phyloP scores from a whole-genome alignment of 129 eudicot species.

The Chrysanthemum makinoi region DNA sequence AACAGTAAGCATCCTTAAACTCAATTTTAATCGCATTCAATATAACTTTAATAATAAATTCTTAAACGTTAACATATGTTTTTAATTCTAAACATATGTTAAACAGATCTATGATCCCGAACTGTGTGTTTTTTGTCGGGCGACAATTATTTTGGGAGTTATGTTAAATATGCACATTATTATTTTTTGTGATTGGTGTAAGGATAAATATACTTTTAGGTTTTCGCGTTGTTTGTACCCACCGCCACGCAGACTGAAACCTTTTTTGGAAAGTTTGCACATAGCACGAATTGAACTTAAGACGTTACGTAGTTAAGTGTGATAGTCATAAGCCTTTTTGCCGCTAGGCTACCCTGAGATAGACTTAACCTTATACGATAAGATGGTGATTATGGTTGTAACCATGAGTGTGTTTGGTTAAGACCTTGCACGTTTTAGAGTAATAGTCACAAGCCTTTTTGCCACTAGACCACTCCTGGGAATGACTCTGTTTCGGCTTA shows the following conservation, averaged over 20 bases:
- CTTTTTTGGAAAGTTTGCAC: neutral
- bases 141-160: neutral
- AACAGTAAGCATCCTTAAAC: conserved; percentile 16
- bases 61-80: too few relatives aligned
- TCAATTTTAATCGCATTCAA: neutral
- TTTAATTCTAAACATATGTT: too few relatives aligned
- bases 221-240: neutral
- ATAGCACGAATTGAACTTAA: too few relatives aligned
- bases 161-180: conserved; percentile 5
- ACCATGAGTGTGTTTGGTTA: neutral
- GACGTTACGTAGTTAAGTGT: too few relatives aligned
- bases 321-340: neutral
- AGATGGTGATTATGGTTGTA: neutral
- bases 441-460: neutral
- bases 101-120: conserved; percentile 2
- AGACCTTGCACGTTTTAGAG: too few relatives aligned
- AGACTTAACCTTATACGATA: neutral
- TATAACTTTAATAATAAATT: neutral
- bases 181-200: neutral
- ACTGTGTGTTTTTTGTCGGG: conserved; percentile 8
- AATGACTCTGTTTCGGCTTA: too few relatives aligned
- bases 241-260: neutral
- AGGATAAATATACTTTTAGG: neutral
- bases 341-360: neutral
- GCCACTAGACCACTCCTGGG: neutral